A percentile compares a stretch with the other conserved stretches of the same genome.
phyloP scores from a whole-genome alignment of 169 alveolate genomes.

The Plasmodium knowlesi region DNA sequence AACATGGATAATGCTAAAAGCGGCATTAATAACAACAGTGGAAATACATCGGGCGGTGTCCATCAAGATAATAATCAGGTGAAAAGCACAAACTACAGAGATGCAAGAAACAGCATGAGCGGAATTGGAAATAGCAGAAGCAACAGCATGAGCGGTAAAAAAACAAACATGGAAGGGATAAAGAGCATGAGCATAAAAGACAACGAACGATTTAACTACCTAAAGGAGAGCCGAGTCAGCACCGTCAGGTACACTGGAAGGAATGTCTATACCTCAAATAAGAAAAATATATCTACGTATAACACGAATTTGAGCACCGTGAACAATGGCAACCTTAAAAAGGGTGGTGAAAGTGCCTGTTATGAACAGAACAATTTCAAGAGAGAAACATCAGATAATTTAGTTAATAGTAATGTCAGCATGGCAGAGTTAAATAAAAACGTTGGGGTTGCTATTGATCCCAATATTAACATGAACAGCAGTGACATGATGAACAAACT shows the following conservation, averaged over 20 bases:
- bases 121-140: not conserved
- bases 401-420: not conserved
- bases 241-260: slow-evolving; percentile 18
- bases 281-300: slow-evolving; percentile 12
- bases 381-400: slow-evolving; percentile 42
- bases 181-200: slow-evolving; percentile 1
- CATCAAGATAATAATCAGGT: slow-evolving; percentile 12
- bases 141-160: slow-evolving; percentile 27
- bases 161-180: slow-evolving; percentile 1
- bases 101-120: not conserved
- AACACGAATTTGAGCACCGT: slow-evolving; percentile 5
- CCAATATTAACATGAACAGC: slow-evolving; percentile 29
- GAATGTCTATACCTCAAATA: slow-evolving; percentile 25
- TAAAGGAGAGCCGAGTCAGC: slow-evolving; percentile 26
- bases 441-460: not conserved
- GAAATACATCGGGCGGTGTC: not conserved
- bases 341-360: not conserved
- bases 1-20: not conserved
- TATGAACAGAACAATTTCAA: slow-evolving; percentile 13
- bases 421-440: slow-evolving; percentile 26
- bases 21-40: not conserved
- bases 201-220: slow-evolving; percentile 35
- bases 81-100: slow-evolving; percentile 28
- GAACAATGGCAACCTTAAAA: not conserved
- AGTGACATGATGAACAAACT: slow-evolving; percentile 12